Percentiles rank a stretch among this genome's conserved stretches.
These are phyloP conservation scores for Medicago truncatula DNA, from an alignment of 306 rosid species.

Conservation along the genomic window MtrunA17r5.0-ANR NC_053042.1:9371001-9371500, in stretches of 20 bases:
- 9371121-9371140: conserved; percentile 2
- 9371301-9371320: not conserved
- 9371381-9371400: not conserved
- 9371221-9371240: conserved; percentile 2
- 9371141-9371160: not conserved
- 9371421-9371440: conserved; percentile 4
- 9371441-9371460: conserved; percentile 23
- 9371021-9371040: conserved; percentile 32
- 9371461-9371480: conserved; percentile 26
- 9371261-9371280: not conserved
- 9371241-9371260: not conserved
- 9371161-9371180: not conserved
- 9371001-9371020: conserved; percentile 6
- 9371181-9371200: not conserved
- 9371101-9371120: not conserved
- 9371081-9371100: conserved; percentile 1
- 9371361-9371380: not conserved
- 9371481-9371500: conserved; percentile 25
- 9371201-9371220: conserved; percentile 9
- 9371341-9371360: not conserved
- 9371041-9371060: conserved; percentile 12
- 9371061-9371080: conserved; percentile 5
- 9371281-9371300: not conserved
- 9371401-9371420: not conserved
- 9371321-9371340: not conserved